Base-by-base conservation (phyloP, 176 grass and related monocot genomes). In the Lolium multiflorum region DNA sequence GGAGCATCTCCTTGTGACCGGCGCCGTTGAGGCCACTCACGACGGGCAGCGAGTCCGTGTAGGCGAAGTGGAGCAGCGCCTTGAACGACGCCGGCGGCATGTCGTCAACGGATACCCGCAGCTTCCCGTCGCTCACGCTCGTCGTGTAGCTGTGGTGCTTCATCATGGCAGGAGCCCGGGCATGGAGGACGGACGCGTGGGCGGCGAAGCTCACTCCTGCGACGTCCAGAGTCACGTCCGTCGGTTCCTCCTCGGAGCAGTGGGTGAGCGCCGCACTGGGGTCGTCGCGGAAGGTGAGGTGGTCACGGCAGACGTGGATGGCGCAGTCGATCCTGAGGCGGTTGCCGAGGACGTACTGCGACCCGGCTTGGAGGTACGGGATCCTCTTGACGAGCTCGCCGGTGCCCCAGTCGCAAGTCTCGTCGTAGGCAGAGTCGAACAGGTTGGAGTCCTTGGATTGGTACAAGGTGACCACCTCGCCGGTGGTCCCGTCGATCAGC, bases 41-140 rank as follows among this genome's bases (percentile, higher is more conserved):
- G 22, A 54, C 15, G 14, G 73, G 73, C 13, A 76, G 73, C 49
- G 49, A 26, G 73, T 76, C 49, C 7, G 73, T 76, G 73, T 76
- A 76, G 73, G 22, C 73, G 48, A 76, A 76, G 22, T 31, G 22
- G 48, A 76, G 48, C 7, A 83, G 69, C 68, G 81, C 81, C 25
- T 18, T 16, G 4, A 60, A 41, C 4, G 68, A 55, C 68, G 14
- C 9, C 16, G 37, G 20, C 31, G 68, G 67, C 15, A 20, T 48
- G 68, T 35, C 52, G 64, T 68, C 64, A 28, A 68, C 7, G 64
- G 15, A 68, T 6, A 38, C 31, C 15, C 15, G 64, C 3, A 68
- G 28, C 64, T 68, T 68, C 64, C 64, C 28, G 64, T 38, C 7
- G 56, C 22, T 12, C 1, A 46, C 3, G 16, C 9, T 17, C 61